A percentile compares a stretch with the other conserved stretches of the same genome.
These are phyloP conservation scores for Phoma sp. DNA, from an alignment of 2,329 filamentous ascomycete genomes.

Conservation along the genomic window DNA sequence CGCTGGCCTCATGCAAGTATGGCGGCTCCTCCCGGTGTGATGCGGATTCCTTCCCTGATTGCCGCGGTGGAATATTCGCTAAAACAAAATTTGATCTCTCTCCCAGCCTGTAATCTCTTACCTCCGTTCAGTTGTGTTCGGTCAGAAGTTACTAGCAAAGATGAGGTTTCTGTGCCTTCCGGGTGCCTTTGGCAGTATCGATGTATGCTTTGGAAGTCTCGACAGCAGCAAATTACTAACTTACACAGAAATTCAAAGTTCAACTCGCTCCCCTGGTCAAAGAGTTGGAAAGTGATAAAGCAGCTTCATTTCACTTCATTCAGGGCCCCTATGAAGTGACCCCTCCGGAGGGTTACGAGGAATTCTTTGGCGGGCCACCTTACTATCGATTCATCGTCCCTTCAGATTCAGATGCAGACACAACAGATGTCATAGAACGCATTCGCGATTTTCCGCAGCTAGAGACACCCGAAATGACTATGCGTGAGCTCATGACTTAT, in stretches of 20 bases:
- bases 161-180: conserved; percentile 34
- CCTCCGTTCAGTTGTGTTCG: no score
- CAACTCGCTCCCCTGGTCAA: conserved; percentile 35
- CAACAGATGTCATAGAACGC: conserved; percentile 46
- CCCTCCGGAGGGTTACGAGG: conserved; percentile 34
- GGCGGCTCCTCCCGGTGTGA: neutral
- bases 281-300: conserved; percentile 30
- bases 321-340: conserved; percentile 33
- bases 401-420: conserved; percentile 20
- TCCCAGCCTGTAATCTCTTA: neutral
- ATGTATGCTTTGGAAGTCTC: conserved; percentile 17
- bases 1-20: neutral
- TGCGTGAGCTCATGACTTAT: conserved; percentile 56
- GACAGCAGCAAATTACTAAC: neutral
- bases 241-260: conserved; percentile 33
- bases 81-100: neutral
- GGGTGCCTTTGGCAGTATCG: conserved; percentile 34
- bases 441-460: conserved; percentile 63
- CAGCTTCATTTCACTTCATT: conserved; percentile 31
- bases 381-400: conserved; percentile 35
- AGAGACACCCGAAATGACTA: conserved; percentile 61
- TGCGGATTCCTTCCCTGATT: neutral
- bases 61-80: neutral
- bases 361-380: conserved; percentile 37
- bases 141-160: neutral